A percentile compares a stretch with the other conserved stretches of the same genome.
Evolutionary conservation across 495 filamentous ascomycete species (phyloP).

Genomic region (Xylaria scruposa): DNA sequence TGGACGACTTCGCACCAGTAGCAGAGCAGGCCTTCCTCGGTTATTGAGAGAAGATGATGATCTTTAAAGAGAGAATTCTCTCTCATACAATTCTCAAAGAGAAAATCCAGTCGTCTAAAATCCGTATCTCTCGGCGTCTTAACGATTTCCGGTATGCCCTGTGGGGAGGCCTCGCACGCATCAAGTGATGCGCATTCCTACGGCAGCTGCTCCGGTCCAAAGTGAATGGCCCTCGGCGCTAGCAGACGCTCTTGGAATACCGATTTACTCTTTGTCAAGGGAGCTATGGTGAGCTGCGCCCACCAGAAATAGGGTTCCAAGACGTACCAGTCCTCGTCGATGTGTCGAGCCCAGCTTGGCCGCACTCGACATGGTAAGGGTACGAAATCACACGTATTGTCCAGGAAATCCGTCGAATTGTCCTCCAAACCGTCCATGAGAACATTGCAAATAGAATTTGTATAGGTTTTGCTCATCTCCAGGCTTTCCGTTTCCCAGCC

Average conservation of each 20-base stretch:
- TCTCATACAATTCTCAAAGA: background rate
- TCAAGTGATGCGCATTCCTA: slow-evolving; percentile 30
- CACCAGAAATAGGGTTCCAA: slow-evolving; percentile 11
- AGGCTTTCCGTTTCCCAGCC: slow-evolving; percentile 33
- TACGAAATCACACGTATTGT: background rate
- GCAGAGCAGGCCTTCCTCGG: background rate
- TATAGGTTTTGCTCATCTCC: slow-evolving; percentile 30
- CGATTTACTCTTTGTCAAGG: slow-evolving; percentile 30
- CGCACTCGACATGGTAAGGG: slow-evolving; percentile 4
- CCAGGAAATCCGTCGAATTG: background rate
- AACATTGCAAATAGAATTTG: slow-evolving; percentile 10
- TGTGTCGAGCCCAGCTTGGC: background rate
- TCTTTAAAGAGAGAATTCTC: too few species aligned
- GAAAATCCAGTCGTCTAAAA: background rate
- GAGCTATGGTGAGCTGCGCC: slow-evolving; percentile 23
- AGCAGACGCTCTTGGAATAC: slow-evolving; percentile 36
- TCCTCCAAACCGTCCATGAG: background rate
- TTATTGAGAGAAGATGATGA: background rate
- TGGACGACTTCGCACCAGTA: background rate
- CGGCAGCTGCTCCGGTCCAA: slow-evolving; percentile 34
- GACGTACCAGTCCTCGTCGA: slow-evolving; percentile 1
- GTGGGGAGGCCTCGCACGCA: slow-evolving; percentile 6
- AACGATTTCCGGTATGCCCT: background rate
- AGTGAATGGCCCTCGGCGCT: slow-evolving; percentile 32
- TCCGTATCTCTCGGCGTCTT: background rate